These are phyloP conservation scores for Raffaelea ambrosiae DNA, from an alignment of 2,329 filamentous ascomycete species.

Conservation along the genomic window DNA sequence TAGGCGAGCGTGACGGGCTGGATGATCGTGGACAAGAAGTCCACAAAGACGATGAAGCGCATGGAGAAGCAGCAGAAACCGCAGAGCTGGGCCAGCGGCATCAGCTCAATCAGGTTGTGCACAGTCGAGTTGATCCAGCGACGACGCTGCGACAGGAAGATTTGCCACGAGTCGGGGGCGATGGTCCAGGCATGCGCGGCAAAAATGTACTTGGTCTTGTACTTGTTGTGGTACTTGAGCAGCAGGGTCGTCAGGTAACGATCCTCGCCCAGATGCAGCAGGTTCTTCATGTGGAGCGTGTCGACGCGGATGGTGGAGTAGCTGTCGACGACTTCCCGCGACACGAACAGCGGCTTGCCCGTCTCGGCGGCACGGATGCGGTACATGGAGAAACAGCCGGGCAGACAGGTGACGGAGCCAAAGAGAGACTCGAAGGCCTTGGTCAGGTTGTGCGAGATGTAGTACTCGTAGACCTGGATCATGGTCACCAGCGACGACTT, in stretches of 20 bases:
- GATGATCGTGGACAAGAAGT: conserved; percentile 83
- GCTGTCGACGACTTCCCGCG: conserved; percentile 76
- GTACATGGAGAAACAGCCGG: conserved; percentile 99
- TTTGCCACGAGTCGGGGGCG: conserved; percentile 84
- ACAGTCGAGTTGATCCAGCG: conserved; percentile 99
- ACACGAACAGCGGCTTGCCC: conserved; percentile 94
- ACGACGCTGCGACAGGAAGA: conserved; percentile 96
- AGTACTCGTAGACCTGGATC: conserved; percentile 99
- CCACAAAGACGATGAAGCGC: conserved; percentile 94
- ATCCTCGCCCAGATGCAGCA: conserved; percentile 94
- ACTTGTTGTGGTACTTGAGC: conserved; percentile 83
- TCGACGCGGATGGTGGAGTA: conserved; percentile 94
- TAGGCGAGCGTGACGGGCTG: conserved; percentile 89
- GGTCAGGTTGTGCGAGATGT: conserved; percentile 92
- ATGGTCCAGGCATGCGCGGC: conserved; percentile 93
- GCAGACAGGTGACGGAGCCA: conserved; percentile 92
- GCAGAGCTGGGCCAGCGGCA: conserved; percentile 86
- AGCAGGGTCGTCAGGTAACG: conserved; percentile 92
- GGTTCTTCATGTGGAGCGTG: conserved; percentile 97
- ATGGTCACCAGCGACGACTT: conserved; percentile 93
- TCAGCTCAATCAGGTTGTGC: conserved; percentile 93
- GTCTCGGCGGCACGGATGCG: conserved; percentile 89
- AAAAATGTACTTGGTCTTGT: conserved; percentile 98
- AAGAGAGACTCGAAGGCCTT: conserved; percentile 98
- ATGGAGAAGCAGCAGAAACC: conserved; percentile 99